Evolutionary conservation across 179 eudicot species (phyloP).

Genomic region (Drosera spatulata): DNA sequence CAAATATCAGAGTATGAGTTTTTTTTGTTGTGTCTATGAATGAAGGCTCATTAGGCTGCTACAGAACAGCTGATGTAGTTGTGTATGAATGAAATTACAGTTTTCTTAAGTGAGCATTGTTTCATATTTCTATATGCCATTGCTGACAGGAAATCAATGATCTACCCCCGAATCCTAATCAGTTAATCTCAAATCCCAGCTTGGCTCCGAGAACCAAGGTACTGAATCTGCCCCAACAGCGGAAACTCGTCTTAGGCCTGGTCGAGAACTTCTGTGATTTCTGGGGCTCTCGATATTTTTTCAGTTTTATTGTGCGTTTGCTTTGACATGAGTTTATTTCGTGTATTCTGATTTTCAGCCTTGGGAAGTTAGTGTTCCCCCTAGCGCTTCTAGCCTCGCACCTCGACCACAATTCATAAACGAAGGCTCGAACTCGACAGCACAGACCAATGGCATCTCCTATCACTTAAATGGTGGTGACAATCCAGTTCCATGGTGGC

Average conservation of each 20-base stretch:
- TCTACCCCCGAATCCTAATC: constrained; percentile 85
- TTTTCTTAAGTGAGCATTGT: background rate
- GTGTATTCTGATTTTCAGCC: constrained; percentile 39
- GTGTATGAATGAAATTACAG: too few relatives aligned
- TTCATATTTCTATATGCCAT: background rate
- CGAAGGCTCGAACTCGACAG: constrained; percentile 20
- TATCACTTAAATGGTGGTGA: constrained; percentile 33
- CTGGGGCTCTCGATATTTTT: too few relatives aligned
- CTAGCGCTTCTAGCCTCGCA: constrained; percentile 21
- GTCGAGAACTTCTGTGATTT: too few relatives aligned
- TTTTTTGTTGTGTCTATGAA: background rate
- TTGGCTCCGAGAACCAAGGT: constrained; percentile 80
- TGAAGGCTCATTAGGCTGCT: too few relatives aligned
- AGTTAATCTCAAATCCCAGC: constrained; percentile 67
- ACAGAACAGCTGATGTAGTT: too few relatives aligned
- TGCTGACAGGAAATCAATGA: constrained; percentile 75
- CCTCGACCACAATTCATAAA: constrained; percentile 25
- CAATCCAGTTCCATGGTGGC: constrained; percentile 53
- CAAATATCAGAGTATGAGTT: constrained; percentile 38
- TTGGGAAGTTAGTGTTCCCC: constrained; percentile 53
- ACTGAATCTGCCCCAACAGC: background rate
- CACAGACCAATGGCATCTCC: constrained; percentile 29
- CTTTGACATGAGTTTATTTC: background rate
- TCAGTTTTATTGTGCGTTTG: too few relatives aligned
- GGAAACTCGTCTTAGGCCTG: too few relatives aligned